phyloP scores from a whole-genome alignment of 2,329 filamentous ascomycete species.

The Arthrobotrys conoides region DNA sequence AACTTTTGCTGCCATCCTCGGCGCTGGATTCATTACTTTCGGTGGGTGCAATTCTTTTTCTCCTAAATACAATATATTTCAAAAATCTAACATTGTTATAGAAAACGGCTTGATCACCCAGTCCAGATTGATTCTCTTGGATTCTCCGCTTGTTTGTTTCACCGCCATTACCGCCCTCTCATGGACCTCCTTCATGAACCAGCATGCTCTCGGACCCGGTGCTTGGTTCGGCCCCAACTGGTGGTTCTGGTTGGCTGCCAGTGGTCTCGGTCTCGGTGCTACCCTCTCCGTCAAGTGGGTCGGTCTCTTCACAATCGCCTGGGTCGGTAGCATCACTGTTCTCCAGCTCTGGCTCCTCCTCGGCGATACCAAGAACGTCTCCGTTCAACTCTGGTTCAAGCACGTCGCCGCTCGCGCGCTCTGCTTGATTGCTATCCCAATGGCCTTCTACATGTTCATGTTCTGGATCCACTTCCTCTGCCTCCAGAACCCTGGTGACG shows the following conservation, averaged over 20 bases:
- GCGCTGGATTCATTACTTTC: slow-evolving; percentile 89
- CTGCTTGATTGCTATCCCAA: slow-evolving; percentile 89
- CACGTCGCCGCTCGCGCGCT: slow-evolving; percentile 92
- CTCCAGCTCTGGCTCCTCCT: slow-evolving; percentile 96
- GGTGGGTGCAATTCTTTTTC: slow-evolving; percentile 71
- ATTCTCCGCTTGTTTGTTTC: slow-evolving; percentile 92
- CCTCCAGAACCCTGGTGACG: slow-evolving; percentile 93
- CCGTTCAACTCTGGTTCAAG: slow-evolving; percentile 81
- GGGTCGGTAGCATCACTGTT: slow-evolving; percentile 91
- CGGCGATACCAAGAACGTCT: slow-evolving; percentile 88
- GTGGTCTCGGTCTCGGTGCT: slow-evolving; percentile 87
- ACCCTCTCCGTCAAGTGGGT: slow-evolving; percentile 99
- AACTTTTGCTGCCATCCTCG: slow-evolving; percentile 85
- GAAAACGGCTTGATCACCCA: slow-evolving; percentile 97
- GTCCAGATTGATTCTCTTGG: slow-evolving; percentile 93
- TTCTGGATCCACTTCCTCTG: slow-evolving; percentile 97
- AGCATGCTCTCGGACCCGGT: slow-evolving; percentile 90
- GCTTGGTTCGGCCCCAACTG: slow-evolving; percentile 90
- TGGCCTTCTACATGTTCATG: slow-evolving; percentile 94
- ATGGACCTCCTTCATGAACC: slow-evolving; percentile 94
- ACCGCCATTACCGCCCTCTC: slow-evolving; percentile 91
- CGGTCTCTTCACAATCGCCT: slow-evolving; percentile 97
- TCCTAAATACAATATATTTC: background rate
- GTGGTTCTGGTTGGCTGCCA: slow-evolving; percentile 97
- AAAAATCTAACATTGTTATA: slow-evolving; percentile 67